A percentile compares a stretch with the other conserved stretches of the same genome.
Conservation (phyloP, 2,329 filamentous ascomycete genomes). For the Hypocreales sp. region DNA sequence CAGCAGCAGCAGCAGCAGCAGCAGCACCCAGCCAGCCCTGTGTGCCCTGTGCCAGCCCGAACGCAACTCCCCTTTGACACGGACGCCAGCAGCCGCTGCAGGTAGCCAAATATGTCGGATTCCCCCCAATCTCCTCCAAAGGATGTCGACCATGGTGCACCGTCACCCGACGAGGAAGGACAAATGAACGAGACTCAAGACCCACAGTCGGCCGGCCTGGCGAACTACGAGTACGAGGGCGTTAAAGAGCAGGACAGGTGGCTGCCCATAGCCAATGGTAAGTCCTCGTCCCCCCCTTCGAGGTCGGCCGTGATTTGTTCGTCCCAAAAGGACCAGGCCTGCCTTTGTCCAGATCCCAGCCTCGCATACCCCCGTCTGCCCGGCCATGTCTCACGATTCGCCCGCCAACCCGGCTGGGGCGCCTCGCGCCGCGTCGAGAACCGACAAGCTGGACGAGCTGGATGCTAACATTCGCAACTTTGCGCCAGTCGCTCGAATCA, state of each 20-base stretch:
- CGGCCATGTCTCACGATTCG: slow-evolving; percentile 46
- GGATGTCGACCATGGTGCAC: slow-evolving; percentile 85
- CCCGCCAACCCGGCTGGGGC: slow-evolving; percentile 34
- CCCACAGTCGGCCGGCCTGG: slow-evolving; percentile 57
- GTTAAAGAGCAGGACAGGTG: slow-evolving; percentile 99
- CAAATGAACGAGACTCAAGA: slow-evolving; percentile 81
- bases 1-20: background rate
- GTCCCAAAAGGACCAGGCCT: slow-evolving; percentile 11
- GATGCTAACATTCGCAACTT: slow-evolving; percentile 94
- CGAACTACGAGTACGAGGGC: slow-evolving; percentile 72
- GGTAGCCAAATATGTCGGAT: slow-evolving; percentile 82
- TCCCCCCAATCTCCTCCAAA: slow-evolving; percentile 76
- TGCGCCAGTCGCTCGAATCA: slow-evolving; percentile 93
- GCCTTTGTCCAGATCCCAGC: slow-evolving; percentile 7
- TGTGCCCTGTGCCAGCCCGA: slow-evolving; percentile 44
- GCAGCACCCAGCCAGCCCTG: slow-evolving; percentile 19
- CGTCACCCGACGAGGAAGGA: slow-evolving; percentile 86
- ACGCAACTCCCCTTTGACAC: slow-evolving; percentile 38
- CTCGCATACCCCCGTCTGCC: slow-evolving; percentile 17
- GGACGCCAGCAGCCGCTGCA: slow-evolving; percentile 48
- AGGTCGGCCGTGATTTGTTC: slow-evolving; percentile 29
- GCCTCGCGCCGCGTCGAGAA: slow-evolving; percentile 29
- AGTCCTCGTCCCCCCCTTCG: slow-evolving; percentile 28
- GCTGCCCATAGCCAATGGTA: slow-evolving; percentile 99
- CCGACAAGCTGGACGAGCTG: slow-evolving; percentile 36